Base-by-base conservation (phyloP, 345 rosid species). In the Gossypioides kirkii region DNA sequence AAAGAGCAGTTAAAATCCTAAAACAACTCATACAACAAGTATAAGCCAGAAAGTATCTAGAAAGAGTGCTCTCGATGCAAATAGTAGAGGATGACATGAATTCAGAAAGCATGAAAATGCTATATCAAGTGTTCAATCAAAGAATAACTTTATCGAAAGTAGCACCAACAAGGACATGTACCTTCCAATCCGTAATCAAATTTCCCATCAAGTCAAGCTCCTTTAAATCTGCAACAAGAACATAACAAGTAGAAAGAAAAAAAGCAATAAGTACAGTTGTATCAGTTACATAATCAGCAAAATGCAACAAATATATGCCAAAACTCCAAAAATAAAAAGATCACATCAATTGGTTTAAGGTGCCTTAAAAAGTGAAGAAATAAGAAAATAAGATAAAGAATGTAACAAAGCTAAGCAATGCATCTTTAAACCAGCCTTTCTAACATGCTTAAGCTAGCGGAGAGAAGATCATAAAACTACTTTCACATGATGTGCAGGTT, bases 171-270 rank as follows among this genome's bases (percentile, higher is more conserved):
- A 36, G 12, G 7, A 25, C 64, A 63, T 2, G 22, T 81, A 92
- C 99, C 98, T 89, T 86, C 98, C 98, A 95, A 68, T 90, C 86
- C 25, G 85, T 85, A 74, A 95, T 87, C 81, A 95, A 87, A 85
- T 95, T 95, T 81, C 98, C 99, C 16, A 91, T 89, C 80, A 92
- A 83, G 83, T 95, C 99, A 64, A 95, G 87, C 82, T 86, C 88
- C 85, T 88, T 85, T 60, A 92, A 74, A 82, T 83, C 99, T 94
- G 80, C 25, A 75, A 81, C 61, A 79, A 67, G 77, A 71, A 60
- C 72, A 70, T 28, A 43, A 71, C 14, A 62, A 9, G 6, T 8
- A 62, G 54, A n/a, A 49, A 52, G 28, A 12, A 25, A 66, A 60
- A 53, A 25, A 52, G 22, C 54, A 55, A 61, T 17, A 11, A n/a